A percentile compares a stretch with the other conserved stretches of the same genome.
These are phyloP conservation scores for Polychytrium aggregatum DNA, from an alignment of 192 early-diverging fungal genomes.

Conservation along the genomic window DNA sequence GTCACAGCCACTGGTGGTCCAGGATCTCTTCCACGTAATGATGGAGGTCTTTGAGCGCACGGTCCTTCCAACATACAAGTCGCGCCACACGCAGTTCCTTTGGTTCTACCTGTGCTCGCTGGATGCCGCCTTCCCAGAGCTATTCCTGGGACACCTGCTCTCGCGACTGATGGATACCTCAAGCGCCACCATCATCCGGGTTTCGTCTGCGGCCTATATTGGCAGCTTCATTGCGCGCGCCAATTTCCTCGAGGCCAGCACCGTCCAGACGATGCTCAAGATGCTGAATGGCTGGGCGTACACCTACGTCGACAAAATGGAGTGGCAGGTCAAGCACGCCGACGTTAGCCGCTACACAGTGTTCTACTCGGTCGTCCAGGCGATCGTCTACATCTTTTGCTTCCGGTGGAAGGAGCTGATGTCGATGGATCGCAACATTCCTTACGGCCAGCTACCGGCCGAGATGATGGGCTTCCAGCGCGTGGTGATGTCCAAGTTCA, in stretches of 20 bases:
- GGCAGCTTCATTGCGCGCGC: conserved; percentile 83
- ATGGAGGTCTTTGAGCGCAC: conserved; percentile 69
- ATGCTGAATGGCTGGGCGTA: conserved; percentile 57
- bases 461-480: conserved; percentile 54
- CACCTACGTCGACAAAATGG: conserved; percentile 56
- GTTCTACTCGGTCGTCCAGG: conserved; percentile 81
- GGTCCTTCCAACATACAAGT: conserved; percentile 76
- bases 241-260: conserved; percentile 50
- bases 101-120: conserved; percentile 71
- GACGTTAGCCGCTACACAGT: conserved; percentile 60
- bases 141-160: conserved; percentile 68
- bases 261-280: conserved; percentile 56
- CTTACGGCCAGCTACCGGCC: conserved; percentile 23
- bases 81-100: conserved; percentile 85
- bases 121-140: conserved; percentile 55
- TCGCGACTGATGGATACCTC: conserved; percentile 43
- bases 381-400: conserved; percentile 87
- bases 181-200: conserved; percentile 52
- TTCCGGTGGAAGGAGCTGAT: conserved; percentile 84
- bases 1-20: conserved; percentile 13
- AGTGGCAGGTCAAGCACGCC: conserved; percentile 16
- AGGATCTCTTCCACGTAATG: conserved; percentile 54
- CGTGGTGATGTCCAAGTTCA: conserved; percentile 63
- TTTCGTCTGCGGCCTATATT: conserved; percentile 73
- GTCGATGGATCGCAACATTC: conserved; percentile 9